A percentile compares a stretch with the other conserved stretches of the same genome.
phyloP scores from a whole-genome alignment of 345 rosid genomes.

The Chamaenerion angustifolium region DNA sequence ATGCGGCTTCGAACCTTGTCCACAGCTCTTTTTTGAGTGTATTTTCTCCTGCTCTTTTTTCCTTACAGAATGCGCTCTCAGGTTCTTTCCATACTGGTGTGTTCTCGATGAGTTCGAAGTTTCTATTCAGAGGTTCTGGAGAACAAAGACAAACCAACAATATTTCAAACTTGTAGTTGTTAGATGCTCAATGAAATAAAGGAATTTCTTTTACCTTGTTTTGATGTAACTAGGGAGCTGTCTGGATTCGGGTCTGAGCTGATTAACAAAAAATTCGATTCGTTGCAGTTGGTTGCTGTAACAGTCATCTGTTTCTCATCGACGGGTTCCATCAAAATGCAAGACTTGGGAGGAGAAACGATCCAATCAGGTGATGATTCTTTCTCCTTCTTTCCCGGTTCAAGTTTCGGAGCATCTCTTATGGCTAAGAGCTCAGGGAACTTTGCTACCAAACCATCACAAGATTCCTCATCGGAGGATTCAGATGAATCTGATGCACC shows the following conservation, averaged over 20 bases:
- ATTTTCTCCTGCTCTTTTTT: slow-evolving; percentile 67
- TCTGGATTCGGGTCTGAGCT: background rate
- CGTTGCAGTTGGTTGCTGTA: slow-evolving; percentile 12
- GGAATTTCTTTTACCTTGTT: background rate
- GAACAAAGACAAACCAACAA: background rate
- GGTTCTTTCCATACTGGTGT: slow-evolving; percentile 58
- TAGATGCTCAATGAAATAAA: no score
- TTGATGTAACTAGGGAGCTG: background rate
- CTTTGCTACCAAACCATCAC: slow-evolving; percentile 30
- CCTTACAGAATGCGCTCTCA: slow-evolving; percentile 29
- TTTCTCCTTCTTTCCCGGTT: slow-evolving; percentile 26
- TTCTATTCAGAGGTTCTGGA: slow-evolving; percentile 17
- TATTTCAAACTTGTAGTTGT: no score
- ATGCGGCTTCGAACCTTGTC: slow-evolving; percentile 88
- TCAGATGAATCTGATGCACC: slow-evolving; percentile 30
- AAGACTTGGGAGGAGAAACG: slow-evolving; percentile 83
- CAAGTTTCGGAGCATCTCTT: slow-evolving; percentile 25
- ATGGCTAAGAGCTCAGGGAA: slow-evolving; percentile 73
- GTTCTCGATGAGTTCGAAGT: slow-evolving; percentile 22
- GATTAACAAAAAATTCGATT: background rate
- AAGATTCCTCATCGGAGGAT: slow-evolving; percentile 35
- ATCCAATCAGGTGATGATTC: slow-evolving; percentile 66
- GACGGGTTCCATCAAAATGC: slow-evolving; percentile 52
- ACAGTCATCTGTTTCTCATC: slow-evolving; percentile 21
- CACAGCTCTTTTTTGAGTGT: slow-evolving; percentile 88